phyloP scores from a whole-genome alignment of 2,329 filamentous ascomycete genomes.

The Akanthomyces lecanii region DNA sequence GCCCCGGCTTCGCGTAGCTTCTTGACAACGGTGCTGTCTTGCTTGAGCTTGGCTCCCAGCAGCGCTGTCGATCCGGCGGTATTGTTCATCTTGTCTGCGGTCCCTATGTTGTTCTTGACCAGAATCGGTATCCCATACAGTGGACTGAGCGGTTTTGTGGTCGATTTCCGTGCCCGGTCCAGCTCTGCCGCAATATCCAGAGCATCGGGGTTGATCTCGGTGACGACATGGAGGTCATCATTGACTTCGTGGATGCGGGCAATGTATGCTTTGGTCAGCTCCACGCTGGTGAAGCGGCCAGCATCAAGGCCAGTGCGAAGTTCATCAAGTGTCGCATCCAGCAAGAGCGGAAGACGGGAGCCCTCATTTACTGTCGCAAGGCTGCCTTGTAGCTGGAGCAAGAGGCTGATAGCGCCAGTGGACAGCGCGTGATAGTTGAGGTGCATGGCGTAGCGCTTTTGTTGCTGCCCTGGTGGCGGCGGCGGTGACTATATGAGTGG shows the following conservation, averaged over 20 bases:
- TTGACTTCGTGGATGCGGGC: constrained; percentile 27
- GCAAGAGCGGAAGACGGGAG: constrained; percentile 14
- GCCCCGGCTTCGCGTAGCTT: constrained; percentile 59
- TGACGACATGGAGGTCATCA: constrained; percentile 27
- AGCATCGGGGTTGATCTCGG: constrained; percentile 37
- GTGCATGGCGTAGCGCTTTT: neutral
- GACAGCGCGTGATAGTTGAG: neutral
- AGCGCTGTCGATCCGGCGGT: constrained; percentile 61
- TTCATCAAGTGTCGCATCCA: constrained; percentile 23
- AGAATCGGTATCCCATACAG: constrained; percentile 63
- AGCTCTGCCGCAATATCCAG: constrained; percentile 33
- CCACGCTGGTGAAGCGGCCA: constrained; percentile 32
- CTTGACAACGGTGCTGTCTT: constrained; percentile 54
- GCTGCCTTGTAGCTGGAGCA: neutral
- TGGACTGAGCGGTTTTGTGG: constrained; percentile 32
- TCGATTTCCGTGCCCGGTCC: constrained; percentile 26
- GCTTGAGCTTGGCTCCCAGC: constrained; percentile 50
- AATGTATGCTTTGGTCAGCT: constrained; percentile 32
- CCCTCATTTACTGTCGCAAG: neutral
- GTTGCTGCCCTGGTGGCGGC: neutral
- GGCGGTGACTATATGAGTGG: neutral
- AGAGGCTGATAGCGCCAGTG: neutral
- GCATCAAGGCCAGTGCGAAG: constrained; percentile 21
- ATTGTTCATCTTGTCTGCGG: constrained; percentile 58
- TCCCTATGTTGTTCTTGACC: constrained; percentile 65